phyloP scores from a whole-genome alignment of 352 stramenopile genomes.

The Globisporangium irregulare region DNA sequence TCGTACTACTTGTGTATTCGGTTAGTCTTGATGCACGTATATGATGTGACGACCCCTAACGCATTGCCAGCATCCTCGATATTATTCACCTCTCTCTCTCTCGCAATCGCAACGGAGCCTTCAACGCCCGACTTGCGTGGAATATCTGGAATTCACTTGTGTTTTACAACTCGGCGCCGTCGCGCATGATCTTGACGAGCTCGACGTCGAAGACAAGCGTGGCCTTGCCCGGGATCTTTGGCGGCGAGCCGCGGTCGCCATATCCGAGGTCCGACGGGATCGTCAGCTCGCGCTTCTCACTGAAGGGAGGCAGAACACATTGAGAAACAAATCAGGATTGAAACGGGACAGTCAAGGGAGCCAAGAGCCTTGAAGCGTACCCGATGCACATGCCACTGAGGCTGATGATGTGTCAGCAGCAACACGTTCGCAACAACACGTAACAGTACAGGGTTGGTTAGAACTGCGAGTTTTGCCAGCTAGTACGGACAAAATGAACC shows the following conservation, averaged over 20 bases:
- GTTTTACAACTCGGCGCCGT: background rate
- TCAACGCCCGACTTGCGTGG: background rate
- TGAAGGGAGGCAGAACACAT: background rate
- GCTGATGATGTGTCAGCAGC: background rate
- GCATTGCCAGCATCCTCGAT: background rate
- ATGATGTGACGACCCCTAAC: no score
- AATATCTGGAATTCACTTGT: background rate
- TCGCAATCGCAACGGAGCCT: background rate
- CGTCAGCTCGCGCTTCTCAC: slow-evolving; percentile 31
- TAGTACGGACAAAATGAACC: background rate
- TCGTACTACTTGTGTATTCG: background rate
- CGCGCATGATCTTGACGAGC: slow-evolving; percentile 92
- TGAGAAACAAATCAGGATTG: background rate
- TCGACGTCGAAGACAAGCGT: slow-evolving; percentile 97
- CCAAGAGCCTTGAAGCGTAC: background rate
- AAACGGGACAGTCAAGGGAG: background rate
- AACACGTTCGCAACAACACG: background rate
- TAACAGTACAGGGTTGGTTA: background rate
- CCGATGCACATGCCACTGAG: slow-evolving; percentile 10
- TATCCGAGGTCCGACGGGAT: slow-evolving; percentile 92
- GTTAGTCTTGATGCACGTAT: background rate
- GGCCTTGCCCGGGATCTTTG: slow-evolving; percentile 92
- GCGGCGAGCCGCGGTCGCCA: slow-evolving; percentile 88
- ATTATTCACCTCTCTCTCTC: background rate
- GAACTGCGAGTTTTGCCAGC: background rate